A percentile compares a stretch with the other conserved stretches of the same genome.
phyloP scores from a whole-genome alignment of 2,329 filamentous ascomycete genomes.

The Trichoderma oligosporum region DNA sequence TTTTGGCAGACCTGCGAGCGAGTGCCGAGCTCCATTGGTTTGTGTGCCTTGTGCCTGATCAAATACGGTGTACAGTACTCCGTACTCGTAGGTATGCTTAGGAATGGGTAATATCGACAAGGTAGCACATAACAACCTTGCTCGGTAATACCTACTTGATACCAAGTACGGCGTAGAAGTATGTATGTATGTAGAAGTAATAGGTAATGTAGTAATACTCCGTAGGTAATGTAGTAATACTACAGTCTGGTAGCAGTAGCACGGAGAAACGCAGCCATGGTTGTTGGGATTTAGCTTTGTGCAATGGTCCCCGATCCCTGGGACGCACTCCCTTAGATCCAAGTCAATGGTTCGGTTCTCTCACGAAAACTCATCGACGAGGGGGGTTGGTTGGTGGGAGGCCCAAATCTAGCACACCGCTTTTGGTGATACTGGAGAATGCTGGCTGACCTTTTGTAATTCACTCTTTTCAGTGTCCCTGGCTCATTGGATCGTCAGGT shows the following conservation, averaged over 20 bases:
- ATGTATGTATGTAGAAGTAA: too few species aligned
- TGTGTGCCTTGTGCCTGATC: background rate
- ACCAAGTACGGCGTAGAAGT: too few species aligned
- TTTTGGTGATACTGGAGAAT: conserved; percentile 5
- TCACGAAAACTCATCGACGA: conserved; percentile 10
- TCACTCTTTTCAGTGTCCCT: background rate
- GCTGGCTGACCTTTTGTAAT: background rate
- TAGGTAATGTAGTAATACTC: too few species aligned
- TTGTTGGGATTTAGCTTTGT: too few species aligned
- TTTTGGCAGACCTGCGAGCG: conserved; percentile 4
- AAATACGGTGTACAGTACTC: background rate
- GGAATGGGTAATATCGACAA: too few species aligned
- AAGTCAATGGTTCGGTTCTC: conserved; percentile 7
- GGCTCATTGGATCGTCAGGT: background rate
- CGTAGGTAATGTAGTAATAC: background rate
- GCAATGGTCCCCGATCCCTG: conserved; percentile 7
- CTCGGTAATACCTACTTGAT: too few species aligned
- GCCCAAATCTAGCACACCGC: conserved; percentile 6
- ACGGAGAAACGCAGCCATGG: too few species aligned
- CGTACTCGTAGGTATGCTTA: background rate
- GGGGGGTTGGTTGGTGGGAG: too few species aligned
- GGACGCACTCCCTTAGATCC: conserved; percentile 6
- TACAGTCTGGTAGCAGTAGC: background rate
- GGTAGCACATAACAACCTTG: too few species aligned
- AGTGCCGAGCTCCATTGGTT: conserved; percentile 4